These are phyloP conservation scores for Leptodontidium sp. DNA, from an alignment of 2,329 filamentous ascomycete species.

Conservation along the genomic window DNA sequence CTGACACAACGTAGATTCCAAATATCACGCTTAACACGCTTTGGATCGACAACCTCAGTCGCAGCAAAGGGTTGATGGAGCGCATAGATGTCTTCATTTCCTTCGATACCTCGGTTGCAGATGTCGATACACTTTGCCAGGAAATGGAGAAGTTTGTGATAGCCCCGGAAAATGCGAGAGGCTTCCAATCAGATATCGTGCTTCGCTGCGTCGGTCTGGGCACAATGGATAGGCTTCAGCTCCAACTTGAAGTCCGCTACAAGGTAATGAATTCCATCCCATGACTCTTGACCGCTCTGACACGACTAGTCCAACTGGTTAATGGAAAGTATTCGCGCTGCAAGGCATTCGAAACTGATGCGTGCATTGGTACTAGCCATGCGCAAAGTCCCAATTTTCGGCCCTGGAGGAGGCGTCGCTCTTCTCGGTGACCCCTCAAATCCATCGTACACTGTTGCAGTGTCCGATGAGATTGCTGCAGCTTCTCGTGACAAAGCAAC, in stretches of 20 bases:
- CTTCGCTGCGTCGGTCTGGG: conserved; percentile 80
- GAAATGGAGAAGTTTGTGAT: conserved; percentile 84
- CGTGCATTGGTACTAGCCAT: conserved; percentile 84
- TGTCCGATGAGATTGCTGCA: conserved; percentile 71
- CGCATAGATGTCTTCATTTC: conserved; percentile 74
- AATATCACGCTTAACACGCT: conserved; percentile 88
- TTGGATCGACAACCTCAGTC: conserved; percentile 90
- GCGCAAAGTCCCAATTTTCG: conserved; percentile 82
- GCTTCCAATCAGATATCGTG: conserved; percentile 83
- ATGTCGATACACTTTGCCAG: conserved; percentile 79
- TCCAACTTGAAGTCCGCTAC: conserved; percentile 83
- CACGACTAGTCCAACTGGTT: conserved; percentile 72
- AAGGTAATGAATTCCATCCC: conserved; percentile 56
- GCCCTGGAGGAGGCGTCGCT: conserved; percentile 70
- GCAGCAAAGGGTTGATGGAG: conserved; percentile 90
- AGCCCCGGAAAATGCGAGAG: conserved; percentile 77
- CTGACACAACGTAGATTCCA: conserved; percentile 65
- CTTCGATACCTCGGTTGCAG: conserved; percentile 85
- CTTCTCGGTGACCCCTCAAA: conserved; percentile 65
- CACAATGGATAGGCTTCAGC: conserved; percentile 83
- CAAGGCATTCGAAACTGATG: conserved; percentile 91
- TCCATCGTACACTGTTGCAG: conserved; percentile 79
- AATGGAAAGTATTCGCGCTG: conserved; percentile 79
- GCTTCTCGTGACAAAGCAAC: conserved; percentile 44
- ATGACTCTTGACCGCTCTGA: not conserved